Base-by-base conservation (phyloP, 139 green algal species). In the Chlorella sp. region DNA sequence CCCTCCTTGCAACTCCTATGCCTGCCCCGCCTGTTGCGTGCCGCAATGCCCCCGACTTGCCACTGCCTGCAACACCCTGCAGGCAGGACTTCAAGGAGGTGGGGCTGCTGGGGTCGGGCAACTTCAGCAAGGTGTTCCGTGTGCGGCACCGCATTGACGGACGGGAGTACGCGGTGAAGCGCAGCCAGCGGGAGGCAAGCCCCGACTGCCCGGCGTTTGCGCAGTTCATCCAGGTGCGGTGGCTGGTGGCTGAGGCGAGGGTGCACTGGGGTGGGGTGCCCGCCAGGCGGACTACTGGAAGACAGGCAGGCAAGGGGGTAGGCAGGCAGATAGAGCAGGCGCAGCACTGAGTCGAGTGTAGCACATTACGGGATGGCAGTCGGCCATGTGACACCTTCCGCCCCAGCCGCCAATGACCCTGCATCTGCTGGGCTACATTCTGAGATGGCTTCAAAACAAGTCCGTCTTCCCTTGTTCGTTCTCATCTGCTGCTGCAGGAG, bases 91-190 rank as follows among this genome's bases (percentile, higher is more conserved):
- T 96, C 91, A 93, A 92, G 57, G 92, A 96, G 82, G 90, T 95
- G 4, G 88, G 91, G 30, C 85, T 95, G 71, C 82, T 98, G 42
- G 96, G 96, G 28, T 90, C 93, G 78, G 96, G 96, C 82, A 95
- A 92, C 81, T 98, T 97, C 94, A 95, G 92, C 91, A 93, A 92
- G 18, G 97, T 99, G 30, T 96, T 93, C 83, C 89, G 92, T 14
- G 96, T 92, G 40, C 91, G 93, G 42, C 91, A 97, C 88, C 92
- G 96, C 42, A 82, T 98, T 18, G 96, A 98, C 73, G 97, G 97
- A 48, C 91, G 92, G 14, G 88, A 94, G 73, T 99, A 99, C 86
- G 97, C 97, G 0, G 81, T 99, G 37, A 99, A 99, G 92, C 95
- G 95, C 78, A 96, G 91, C 28, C 84, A 83, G 48, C 89, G 81